Conservation (phyloP, 345 rosid species). For the Mallotus nudiflorus region DNA sequence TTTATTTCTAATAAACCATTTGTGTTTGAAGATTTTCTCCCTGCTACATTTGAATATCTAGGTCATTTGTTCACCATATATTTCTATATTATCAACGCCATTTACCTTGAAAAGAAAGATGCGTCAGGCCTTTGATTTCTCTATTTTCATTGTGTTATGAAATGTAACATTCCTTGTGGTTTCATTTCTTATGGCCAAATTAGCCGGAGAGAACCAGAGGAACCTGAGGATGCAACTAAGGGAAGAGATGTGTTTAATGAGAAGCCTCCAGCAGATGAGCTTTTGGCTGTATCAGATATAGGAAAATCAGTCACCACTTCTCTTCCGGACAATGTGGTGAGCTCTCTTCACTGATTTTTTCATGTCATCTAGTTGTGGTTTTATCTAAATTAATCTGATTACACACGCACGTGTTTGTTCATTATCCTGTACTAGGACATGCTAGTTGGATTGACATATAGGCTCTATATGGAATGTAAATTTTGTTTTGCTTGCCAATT, state of each 20-base stretch:
- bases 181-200: constrained; percentile 20
- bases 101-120: neutral
- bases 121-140: neutral
- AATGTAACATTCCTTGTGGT: neutral
- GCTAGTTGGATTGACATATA: neutral
- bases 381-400: too few species aligned
- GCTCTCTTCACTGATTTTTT: constrained; percentile 24
- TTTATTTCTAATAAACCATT: too few species aligned
- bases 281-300: constrained; percentile 88
- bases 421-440: neutral
- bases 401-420: too few species aligned
- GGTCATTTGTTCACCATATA: neutral
- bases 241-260: constrained; percentile 96
- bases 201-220: constrained; percentile 97
- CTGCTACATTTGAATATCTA: neutral
- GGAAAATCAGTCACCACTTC: constrained; percentile 89
- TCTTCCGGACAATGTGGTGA: constrained; percentile 92
- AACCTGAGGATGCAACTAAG: constrained; percentile 92
- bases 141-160: neutral
- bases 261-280: constrained; percentile 98
- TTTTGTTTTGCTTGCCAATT: neutral
- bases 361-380: neutral
- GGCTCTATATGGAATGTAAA: neutral
- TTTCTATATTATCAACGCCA: too few species aligned
- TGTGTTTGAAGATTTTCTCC: too few species aligned